Base-by-base conservation (phyloP, 306 rosid species). In the Medicago arabica region DNA sequence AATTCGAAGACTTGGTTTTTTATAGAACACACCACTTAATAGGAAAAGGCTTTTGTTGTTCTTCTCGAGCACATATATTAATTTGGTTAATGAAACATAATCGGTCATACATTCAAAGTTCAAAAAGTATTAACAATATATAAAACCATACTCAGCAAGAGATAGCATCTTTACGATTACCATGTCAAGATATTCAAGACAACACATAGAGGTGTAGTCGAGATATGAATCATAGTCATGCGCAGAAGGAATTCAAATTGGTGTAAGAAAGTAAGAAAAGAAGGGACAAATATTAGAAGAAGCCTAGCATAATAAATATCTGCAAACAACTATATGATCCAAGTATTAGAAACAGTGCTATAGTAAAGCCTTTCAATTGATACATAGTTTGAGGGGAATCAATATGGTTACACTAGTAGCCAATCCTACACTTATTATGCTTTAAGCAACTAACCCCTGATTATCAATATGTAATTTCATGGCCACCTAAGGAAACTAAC, bases 351-450 rank as follows among this genome's bases (percentile, higher is more conserved):
- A 74, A 69, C 47, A 49, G 28, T 59, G 39, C 55, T 58, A 9
- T 25, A 67, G 40, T 28, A 53, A 57, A 63, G 25, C 9, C 9
- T 39, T 39, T 39, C 43, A 39, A 39, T 5, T 39, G 43, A 39
- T 31, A 31, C 38, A 28, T 28, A 3, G 31, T 28, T 28, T 28
- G 31, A 28, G 31, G 31, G 31, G 31, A 28, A 28, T 28, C 31
- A 28, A 28, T 28, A 28, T 3, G 7, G 19, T 49, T 65, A 65
- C 46, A 55, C 68, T 73, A 54, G 13, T 19, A 6, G 64, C 47
- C 67, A 73, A 73, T 80, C 53, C 75, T 66, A 73, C 23, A 71
- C 14, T 17, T 40, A 19, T 55, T 57, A 70, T 17, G 62, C 31
- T 61, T 70, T 64, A 14, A 36, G 46, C 60, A 59, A 41, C 18